A percentile compares a stretch with the other conserved stretches of the same genome.
Conservation (phyloP, 192 early-diverging fungal genomes). For the Podila epigama region DNA sequence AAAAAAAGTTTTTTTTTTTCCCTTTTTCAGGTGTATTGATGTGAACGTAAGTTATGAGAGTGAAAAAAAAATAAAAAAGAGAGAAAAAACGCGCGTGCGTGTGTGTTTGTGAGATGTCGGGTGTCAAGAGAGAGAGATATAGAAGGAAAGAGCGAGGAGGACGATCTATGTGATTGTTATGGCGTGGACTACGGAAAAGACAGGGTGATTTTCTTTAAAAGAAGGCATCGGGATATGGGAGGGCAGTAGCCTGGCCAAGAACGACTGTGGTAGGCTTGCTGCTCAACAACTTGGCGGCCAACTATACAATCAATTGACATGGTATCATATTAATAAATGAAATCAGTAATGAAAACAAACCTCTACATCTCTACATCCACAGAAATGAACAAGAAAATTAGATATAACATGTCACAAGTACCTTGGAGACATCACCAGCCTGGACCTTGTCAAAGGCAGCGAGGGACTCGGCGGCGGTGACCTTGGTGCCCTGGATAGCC, state of each 20-base stretch:
- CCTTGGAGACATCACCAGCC: slow-evolving; percentile 48
- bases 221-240: slow-evolving; percentile 83
- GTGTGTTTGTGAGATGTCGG: neutral
- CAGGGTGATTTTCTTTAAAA: slow-evolving; percentile 32
- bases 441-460: slow-evolving; percentile 33
- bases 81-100: too few species aligned
- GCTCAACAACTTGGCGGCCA: slow-evolving; percentile 67
- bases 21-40: too few species aligned
- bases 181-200: neutral
- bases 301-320: slow-evolving; percentile 43
- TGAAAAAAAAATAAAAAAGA: too few species aligned
- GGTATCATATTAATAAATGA: neutral
- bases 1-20: too few species aligned
- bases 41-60: too few species aligned
- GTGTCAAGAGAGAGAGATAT: neutral
- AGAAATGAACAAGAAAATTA: slow-evolving; percentile 58
- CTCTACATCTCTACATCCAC: too few species aligned
- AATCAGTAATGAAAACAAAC: too few species aligned
- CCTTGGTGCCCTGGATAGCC: slow-evolving; percentile 39
- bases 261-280: slow-evolving; percentile 82
- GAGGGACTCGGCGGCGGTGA: slow-evolving; percentile 21
- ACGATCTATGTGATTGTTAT: slow-evolving; percentile 4
- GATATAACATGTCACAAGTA: slow-evolving; percentile 42
- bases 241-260: slow-evolving; percentile 71
- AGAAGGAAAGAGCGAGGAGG: neutral